Base-by-base conservation (phyloP, 768 basidiomycete species). In the Cantharellus cinnabarinus region DNA sequence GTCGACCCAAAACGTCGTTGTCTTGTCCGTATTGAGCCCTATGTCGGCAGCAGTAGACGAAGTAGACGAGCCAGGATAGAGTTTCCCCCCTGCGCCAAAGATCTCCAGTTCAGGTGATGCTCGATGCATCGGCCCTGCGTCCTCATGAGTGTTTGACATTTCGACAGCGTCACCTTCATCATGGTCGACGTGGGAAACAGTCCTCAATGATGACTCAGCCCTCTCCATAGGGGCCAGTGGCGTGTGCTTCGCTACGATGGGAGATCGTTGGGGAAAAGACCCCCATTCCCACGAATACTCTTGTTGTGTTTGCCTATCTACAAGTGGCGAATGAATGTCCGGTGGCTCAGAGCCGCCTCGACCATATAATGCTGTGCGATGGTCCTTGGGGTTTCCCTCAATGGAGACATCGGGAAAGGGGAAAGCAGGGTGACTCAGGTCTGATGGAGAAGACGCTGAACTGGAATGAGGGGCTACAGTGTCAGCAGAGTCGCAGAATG, bases 271-370 rank as follows among this genome's bases (percentile, higher is more conserved):
- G 38, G 89, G 91, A 65, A 93, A 87, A 20, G 77, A 81, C 37
- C 89, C 89, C 89, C 90, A 93, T 64, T 93, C 91, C 90, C 90
- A 93, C 3, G 85, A 85, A 65, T 90, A 90, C 66, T 87, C 83
- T 20, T 48, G 2, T 40, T 61, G 42, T 61, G 54, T 48, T 29
- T 29, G 20, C 20, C 20, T 29, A 29, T 29, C 20, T 29, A 29
- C 20, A 4, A 10, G 42, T 14, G 60, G 29, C 2, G 35, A 40
- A n/a, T 57, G 54, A n/a, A 58, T 38, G 20, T 62, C 61, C 2
- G 62, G 61, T 7, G 61, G 61, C 3, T 52, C 62, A 4, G 61
- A 62, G 3, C 41, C 44, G 2, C 54, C 62, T 3, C 62, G 3
- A 14, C 10, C 10, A 54, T 10, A 10, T 10, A 10, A 37, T 10